Evolutionary conservation across 805 yeast genomes (phyloP).

Genomic region (Myxozyma monticola): DNA sequence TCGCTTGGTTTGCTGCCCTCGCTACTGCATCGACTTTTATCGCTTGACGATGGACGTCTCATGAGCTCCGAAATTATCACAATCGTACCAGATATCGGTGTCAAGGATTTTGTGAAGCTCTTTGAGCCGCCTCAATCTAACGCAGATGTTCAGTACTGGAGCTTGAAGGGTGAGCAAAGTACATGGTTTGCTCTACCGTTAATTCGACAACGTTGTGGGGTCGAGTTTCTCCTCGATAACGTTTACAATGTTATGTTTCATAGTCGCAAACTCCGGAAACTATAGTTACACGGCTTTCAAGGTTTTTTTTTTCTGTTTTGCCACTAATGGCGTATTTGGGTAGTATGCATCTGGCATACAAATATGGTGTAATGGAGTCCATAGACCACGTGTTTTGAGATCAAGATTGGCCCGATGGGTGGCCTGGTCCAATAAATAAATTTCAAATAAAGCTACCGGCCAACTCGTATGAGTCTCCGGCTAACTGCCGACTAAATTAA

Average conservation of each 20-base stretch:
- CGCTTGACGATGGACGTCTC: slow-evolving; percentile 75
- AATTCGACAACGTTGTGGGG: slow-evolving; percentile 82
- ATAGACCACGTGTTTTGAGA: too few relatives aligned
- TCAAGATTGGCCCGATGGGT: too few relatives aligned
- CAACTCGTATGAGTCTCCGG: too few relatives aligned
- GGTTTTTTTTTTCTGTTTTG: neutral
- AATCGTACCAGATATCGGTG: slow-evolving; percentile 74
- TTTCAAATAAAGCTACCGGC: too few relatives aligned
- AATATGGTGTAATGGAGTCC: too few relatives aligned
- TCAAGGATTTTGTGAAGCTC: slow-evolving; percentile 52
- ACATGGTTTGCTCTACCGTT: slow-evolving; percentile 90
- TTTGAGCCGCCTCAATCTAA: slow-evolving; percentile 58
- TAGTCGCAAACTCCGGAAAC: slow-evolving; percentile 9
- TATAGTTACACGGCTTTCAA: neutral
- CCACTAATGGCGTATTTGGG: too few relatives aligned
- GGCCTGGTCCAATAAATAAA: too few relatives aligned
- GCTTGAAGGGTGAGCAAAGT: slow-evolving; percentile 83
- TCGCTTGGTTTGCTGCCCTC: slow-evolving; percentile 73
- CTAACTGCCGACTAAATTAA: too few relatives aligned
- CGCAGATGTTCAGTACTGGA: slow-evolving; percentile 85
- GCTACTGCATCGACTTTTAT: slow-evolving; percentile 68
- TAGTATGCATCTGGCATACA: too few relatives aligned
- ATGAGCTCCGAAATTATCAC: slow-evolving; percentile 43
- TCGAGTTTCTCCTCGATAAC: slow-evolving; percentile 85
- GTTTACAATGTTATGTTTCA: slow-evolving; percentile 31